Evolutionary conservation across 306 rosid species (phyloP).

Genomic region (Casuarina cunninghamiana): DNA sequence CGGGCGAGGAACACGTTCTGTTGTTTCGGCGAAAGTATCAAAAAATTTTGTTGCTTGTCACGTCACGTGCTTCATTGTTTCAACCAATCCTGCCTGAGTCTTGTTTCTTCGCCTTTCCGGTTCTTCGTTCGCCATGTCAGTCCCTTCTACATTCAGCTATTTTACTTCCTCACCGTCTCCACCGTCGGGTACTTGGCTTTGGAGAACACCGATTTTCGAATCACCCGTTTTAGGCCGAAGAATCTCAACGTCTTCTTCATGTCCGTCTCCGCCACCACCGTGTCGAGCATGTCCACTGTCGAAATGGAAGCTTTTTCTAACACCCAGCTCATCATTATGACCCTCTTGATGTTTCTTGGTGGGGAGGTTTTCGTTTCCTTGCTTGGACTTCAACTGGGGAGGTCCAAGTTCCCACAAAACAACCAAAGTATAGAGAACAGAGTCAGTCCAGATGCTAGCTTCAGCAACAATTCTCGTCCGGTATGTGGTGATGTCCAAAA

Average conservation of each 20-base stretch:
- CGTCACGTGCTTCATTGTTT: no score
- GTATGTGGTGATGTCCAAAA: background rate
- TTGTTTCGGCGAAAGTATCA: no score
- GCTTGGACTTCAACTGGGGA: slow-evolving; percentile 36
- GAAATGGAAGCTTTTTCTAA: slow-evolving; percentile 71
- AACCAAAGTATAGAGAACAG: background rate
- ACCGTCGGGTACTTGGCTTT: slow-evolving; percentile 52
- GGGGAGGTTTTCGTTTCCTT: slow-evolving; percentile 72
- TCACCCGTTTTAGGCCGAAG: slow-evolving; percentile 11
- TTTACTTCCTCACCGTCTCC: slow-evolving; percentile 42
- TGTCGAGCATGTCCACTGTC: slow-evolving; percentile 69
- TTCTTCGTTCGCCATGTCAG: background rate
- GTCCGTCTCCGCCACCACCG: slow-evolving; percentile 68
- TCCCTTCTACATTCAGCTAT: slow-evolving; percentile 35
- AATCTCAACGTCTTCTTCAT: slow-evolving; percentile 59
- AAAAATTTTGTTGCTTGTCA: no score
- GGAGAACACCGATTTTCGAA: slow-evolving; percentile 36
- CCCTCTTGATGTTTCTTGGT: slow-evolving; percentile 59
- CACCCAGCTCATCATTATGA: slow-evolving; percentile 48
- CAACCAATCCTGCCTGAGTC: background rate
- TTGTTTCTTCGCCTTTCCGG: background rate
- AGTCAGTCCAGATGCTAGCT: no score
- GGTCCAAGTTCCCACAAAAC: background rate
- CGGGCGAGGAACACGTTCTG: no score
- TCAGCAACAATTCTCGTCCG: background rate